Conservation (phyloP, 1,139 yeast genomes). For the Pichia sp. region DNA sequence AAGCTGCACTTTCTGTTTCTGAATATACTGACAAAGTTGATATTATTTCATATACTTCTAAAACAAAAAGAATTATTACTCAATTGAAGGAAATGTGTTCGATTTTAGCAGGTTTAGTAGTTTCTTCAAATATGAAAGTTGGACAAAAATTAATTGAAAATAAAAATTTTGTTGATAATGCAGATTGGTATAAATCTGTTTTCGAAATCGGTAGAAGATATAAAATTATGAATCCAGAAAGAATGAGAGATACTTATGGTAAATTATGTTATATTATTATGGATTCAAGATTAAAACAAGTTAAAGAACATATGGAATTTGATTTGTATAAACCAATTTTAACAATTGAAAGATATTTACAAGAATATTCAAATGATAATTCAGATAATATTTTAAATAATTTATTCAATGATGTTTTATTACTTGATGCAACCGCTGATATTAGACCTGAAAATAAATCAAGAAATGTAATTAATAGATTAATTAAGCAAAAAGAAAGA, state of each 20-base stretch:
- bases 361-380: conserved; percentile 32
- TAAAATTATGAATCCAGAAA: conserved; percentile 74
- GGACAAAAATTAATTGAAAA: conserved; percentile 58
- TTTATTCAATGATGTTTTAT: conserved; percentile 46
- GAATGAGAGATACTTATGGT: conserved; percentile 69
- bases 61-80: conserved; percentile 58
- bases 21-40: conserved; percentile 74
- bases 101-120: conserved; percentile 64
- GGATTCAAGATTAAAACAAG: conserved; percentile 70
- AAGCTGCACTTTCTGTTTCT: conserved; percentile 67
- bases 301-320: conserved; percentile 61
- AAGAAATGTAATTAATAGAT: conserved; percentile 45
- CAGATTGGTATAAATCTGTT: conserved; percentile 59
- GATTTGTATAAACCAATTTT: conserved; percentile 63
- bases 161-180: conserved; percentile 58
- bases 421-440: conserved; percentile 59
- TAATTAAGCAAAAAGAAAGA: conserved; percentile 54
- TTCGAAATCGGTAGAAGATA: conserved; percentile 74
- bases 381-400: conserved; percentile 32
- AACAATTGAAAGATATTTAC: conserved; percentile 48
- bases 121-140: conserved; percentile 61
- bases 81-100: conserved; percentile 70
- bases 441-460: conserved; percentile 52
- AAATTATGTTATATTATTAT: conserved; percentile 72
- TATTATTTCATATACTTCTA: conserved; percentile 54